Conservation (phyloP, 2,329 filamentous ascomycete species). For the Beauveria medogensis region DNA sequence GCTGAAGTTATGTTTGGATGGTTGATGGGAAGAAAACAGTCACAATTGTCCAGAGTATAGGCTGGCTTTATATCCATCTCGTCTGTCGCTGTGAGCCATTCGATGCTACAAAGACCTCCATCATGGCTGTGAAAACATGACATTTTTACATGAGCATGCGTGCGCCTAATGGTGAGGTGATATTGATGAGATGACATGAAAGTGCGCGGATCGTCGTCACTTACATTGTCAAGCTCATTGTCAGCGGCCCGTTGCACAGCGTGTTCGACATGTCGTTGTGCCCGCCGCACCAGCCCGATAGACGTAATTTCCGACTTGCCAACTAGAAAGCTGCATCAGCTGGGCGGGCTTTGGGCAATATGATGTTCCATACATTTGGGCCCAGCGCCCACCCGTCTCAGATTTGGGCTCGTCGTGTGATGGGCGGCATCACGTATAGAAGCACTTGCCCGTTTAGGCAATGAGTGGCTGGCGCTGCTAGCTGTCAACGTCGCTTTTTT, state of each 20-base stretch:
- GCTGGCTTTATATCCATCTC: background rate
- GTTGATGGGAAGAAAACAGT: background rate
- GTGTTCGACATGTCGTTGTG: background rate
- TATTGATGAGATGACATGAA: background rate
- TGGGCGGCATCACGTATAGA: background rate
- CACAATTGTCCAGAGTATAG: background rate
- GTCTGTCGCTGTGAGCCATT: background rate
- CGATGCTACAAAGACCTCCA: background rate
- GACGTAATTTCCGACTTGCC: too few relatives aligned
- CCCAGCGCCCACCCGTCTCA: background rate
- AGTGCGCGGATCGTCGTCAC: background rate
- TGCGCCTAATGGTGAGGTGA: background rate
- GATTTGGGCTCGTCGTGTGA: slow-evolving; percentile 1
- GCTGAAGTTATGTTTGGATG: background rate
- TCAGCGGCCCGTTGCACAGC: background rate
- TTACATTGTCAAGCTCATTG: background rate
- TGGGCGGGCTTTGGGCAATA: background rate
- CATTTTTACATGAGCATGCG: background rate
- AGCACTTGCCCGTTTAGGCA: slow-evolving; percentile 5
- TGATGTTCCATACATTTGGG: background rate
- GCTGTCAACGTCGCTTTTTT: background rate
- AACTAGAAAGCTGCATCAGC: background rate
- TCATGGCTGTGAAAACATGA: background rate
- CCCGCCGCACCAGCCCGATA: background rate
- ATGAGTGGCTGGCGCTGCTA: background rate